These are phyloP conservation scores for Phytophthora parvispora DNA, from an alignment of 352 stramenopile genomes.

Conservation along the genomic window DNA sequence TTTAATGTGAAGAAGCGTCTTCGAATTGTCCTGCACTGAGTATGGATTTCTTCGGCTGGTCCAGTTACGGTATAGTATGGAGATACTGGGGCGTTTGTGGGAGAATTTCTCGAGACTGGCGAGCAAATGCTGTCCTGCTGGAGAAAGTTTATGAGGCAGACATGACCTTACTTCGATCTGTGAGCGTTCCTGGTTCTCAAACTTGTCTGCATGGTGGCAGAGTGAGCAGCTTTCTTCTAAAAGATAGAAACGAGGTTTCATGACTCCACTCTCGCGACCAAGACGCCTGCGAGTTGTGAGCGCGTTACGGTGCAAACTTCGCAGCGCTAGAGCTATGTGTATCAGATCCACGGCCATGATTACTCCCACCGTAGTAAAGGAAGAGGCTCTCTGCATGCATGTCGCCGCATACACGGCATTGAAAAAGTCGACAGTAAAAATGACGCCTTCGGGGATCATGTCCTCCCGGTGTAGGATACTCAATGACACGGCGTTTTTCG, in stretches of 20 bases:
- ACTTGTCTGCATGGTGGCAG: conserved; percentile 9
- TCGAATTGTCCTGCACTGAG: too few species aligned
- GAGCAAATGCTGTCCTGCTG: conserved; percentile 7
- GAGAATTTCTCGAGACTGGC: not conserved
- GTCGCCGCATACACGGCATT: conserved; percentile 46
- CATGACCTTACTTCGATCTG: conserved; percentile 28
- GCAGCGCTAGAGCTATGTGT: conserved; percentile 1
- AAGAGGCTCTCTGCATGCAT: conserved; percentile 18
- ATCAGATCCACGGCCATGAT: not conserved
- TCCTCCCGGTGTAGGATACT: conserved; percentile 36
- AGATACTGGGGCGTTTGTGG: too few species aligned
- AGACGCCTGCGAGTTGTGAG: conserved; percentile 2
- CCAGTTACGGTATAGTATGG: too few species aligned
- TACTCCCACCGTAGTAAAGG: not conserved
- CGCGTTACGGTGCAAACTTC: conserved; percentile 1
- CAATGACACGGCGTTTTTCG: conserved; percentile 28
- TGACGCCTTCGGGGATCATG: conserved; percentile 43
- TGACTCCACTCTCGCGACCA: not conserved
- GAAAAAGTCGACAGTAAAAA: conserved; percentile 62
- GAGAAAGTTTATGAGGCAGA: conserved; percentile 15
- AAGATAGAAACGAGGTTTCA: not conserved
- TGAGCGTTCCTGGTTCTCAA: conserved; percentile 11
- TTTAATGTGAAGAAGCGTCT: too few species aligned
- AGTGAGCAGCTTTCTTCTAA: conserved; percentile 13
- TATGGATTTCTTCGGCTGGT: not conserved